Conservation (phyloP, 306 rosid genomes). For the Arachis hypogaea region DNA sequence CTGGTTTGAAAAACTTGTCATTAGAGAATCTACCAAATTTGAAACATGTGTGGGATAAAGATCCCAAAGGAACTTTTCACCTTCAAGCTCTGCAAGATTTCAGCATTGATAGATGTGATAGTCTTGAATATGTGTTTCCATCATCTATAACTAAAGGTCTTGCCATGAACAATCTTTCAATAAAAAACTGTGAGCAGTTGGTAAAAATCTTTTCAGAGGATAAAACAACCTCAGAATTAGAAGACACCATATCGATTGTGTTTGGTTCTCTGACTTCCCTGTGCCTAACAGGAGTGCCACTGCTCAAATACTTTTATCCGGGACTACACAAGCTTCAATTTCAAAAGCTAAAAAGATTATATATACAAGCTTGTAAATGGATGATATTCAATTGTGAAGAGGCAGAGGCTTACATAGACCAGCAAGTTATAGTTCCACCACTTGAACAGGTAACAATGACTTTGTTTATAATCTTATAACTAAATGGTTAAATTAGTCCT, state of each 20-base stretch:
- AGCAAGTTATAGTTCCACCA: not conserved
- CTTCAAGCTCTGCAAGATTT: not conserved
- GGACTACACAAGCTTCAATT: not conserved
- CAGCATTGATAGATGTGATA: not conserved
- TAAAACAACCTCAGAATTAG: not conserved
- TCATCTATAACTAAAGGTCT: constrained; percentile 10
- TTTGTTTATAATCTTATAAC: not conserved
- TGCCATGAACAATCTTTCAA: not conserved
- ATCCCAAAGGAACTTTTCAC: constrained; percentile 12
- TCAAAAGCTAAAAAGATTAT: not conserved
- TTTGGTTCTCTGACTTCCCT: not conserved
- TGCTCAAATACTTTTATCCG: constrained; percentile 7
- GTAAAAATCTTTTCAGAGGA: constrained; percentile 13
- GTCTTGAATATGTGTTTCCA: constrained; percentile 37
- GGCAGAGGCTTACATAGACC: not conserved
- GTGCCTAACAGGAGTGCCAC: not conserved
- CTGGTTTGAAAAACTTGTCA: constrained; percentile 16
- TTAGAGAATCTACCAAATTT: not conserved
- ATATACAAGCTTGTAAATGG: not conserved
- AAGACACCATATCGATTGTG: not conserved
- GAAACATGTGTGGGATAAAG: constrained; percentile 30
- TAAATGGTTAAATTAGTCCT: too few species aligned
- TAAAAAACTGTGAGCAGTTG: not conserved
- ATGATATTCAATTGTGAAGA: not conserved
- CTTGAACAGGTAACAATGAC: not conserved